phyloP scores from a whole-genome alignment of 805 yeast species.

The Yamadazyma sp. region DNA sequence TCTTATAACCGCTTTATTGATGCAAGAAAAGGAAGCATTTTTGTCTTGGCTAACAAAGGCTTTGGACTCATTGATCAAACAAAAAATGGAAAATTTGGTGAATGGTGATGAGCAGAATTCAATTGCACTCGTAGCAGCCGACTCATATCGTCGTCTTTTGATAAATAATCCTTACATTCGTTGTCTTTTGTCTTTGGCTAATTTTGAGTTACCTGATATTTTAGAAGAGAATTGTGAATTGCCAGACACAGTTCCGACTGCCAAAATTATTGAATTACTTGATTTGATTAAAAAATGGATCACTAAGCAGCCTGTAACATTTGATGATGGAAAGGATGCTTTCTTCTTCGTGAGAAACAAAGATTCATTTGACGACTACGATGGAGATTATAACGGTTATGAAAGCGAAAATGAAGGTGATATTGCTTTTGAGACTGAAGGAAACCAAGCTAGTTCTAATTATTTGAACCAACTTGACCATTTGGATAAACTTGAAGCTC shows the following conservation, averaged over 20 bases:
- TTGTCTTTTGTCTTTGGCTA: slow-evolving; percentile 43
- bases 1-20: slow-evolving; percentile 46
- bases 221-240: slow-evolving; percentile 40
- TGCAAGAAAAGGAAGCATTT: slow-evolving; percentile 39
- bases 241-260: slow-evolving; percentile 26
- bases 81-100: slow-evolving; percentile 12
- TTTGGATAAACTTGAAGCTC: slow-evolving; percentile 37
- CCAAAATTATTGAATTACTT: slow-evolving; percentile 29
- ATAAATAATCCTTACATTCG: slow-evolving; percentile 50
- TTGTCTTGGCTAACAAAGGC: slow-evolving; percentile 45
- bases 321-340: slow-evolving; percentile 38
- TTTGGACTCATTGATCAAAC: slow-evolving; percentile 27
- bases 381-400: slow-evolving; percentile 24
- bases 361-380: slow-evolving; percentile 25
- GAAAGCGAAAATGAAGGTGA: slow-evolving; percentile 25
- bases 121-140: slow-evolving; percentile 8
- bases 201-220: slow-evolving; percentile 42
- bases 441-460: slow-evolving; percentile 8
- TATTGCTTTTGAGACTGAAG: slow-evolving; percentile 30
- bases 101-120: slow-evolving; percentile 6
- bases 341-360: slow-evolving; percentile 25
- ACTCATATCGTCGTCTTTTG: slow-evolving; percentile 25
- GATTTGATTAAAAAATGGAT: slow-evolving; percentile 43
- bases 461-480: slow-evolving; percentile 25
- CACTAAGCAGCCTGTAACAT: slow-evolving; percentile 25